Evolutionary conservation across 2,329 filamentous ascomycete genomes (phyloP), one percentile per base, ranked within the genome.

Genomic region (Diplodia sapinea): DNA sequence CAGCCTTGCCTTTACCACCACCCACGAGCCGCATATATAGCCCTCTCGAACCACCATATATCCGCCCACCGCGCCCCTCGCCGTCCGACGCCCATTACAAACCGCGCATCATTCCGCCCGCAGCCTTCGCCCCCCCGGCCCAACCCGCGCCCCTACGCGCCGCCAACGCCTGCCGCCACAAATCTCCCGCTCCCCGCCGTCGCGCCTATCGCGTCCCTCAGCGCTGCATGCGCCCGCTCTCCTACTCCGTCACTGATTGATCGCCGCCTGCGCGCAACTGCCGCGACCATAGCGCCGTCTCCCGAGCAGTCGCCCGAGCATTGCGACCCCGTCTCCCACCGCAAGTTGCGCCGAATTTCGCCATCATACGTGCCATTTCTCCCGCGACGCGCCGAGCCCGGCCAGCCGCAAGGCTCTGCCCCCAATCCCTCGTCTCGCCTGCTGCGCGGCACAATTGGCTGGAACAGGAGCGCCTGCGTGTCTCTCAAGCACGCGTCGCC

Each of bases 11-110:
- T 51, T 51, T 63, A 38, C 59, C 33, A 63, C 59, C 59, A 63
- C 59, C 59, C 59, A 62, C 57, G 57, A 62, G 57, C 57, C 57
- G 57, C 57, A 62, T 36, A 31, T n/a, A 36, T 62, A 62, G 57
- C 57, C 57, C 57, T 61, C 38, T 61, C 56, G 55, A 59, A 63
- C 29, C 59, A 63, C 47, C 43, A 12, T 51, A 51, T 51, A 63
- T 26, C 50, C 57, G 20, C 11, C n/a, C n/a, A 5, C 12, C 29
- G 26, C 29, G 43, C 43, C 15, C 43, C 43, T 5, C 5, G 43
- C 17, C 8, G 43, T 38, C 43, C 59, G 43, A 13, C 40, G 23
- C 29, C 12, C 23, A 59, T 59, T 47, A 59, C 38, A 59, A 59
- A 43, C 55, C 55, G 6, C 23, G 12, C 56, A 49, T 49, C 31